Evolutionary conservation across 371 early-diverging fungal genomes (phyloP), one percentile per base, ranked within the genome.

Genomic region (Mucor plumbeus): DNA sequence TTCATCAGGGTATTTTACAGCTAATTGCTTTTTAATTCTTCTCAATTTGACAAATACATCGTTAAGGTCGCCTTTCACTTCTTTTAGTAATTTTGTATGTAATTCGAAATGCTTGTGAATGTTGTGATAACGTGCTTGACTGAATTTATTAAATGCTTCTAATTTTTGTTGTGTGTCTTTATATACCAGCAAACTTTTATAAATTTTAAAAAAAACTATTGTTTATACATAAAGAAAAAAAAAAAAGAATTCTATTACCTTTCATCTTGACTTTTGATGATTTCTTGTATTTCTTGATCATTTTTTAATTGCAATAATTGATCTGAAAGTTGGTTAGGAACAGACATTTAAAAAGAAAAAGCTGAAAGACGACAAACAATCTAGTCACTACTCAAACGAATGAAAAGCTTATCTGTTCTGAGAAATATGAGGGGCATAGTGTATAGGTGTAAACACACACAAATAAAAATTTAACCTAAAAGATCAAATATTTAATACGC

Each of bases 101-200:
- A 77, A 35, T 60, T 80, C 82, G 61, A 84, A 80, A 13, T 76
- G 81, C 38, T 71, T 75, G 38, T 81, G 72, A 4, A 84, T 65
- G n/a, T 81, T 60, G 36, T 78, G 70, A 50, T 79, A 84, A 4
- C 84, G 72, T 31, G 76, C 78, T 48, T 74, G 71, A 67, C 84
- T 84, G 59, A 81, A 84, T 7, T 78, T 77, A 36, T 84, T 84
- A 41, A 84, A 80, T 0, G 84, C 77, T 14, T 70, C 74, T 41
- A 84, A 40, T 14, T 68, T 76, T 35, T 73, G 69, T 21, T 77
- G 74, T 15, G 72, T 63, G 0, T 64, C 64, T 65, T 75, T 67
- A 41, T 69, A 78, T 9, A 71, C 64, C 10, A 59, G 38, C 10
- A 79, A 35, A 38, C 80, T 82, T 38, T 38, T 11, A 38, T 38